phyloP scores from a whole-genome alignment of 805 yeast species.

The Yarrowia keelungensis region DNA sequence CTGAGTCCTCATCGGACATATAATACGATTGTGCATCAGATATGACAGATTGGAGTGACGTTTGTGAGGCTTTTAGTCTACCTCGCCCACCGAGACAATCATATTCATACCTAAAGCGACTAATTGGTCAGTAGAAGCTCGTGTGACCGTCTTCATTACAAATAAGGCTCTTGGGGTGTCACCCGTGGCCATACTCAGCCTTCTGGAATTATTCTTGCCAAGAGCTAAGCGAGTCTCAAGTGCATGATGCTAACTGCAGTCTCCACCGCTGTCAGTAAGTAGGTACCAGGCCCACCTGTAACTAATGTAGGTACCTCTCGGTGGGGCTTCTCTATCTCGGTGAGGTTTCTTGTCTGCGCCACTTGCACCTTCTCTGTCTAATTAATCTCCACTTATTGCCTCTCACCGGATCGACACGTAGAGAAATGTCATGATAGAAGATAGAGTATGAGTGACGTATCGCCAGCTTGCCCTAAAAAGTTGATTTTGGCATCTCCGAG shows the following conservation, averaged over 20 bases:
- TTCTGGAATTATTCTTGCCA: constrained; percentile 4
- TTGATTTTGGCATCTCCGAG: too few relatives aligned
- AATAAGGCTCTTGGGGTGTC: constrained; percentile 2
- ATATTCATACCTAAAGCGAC: not conserved
- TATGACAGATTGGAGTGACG: not conserved
- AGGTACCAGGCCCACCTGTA: not conserved
- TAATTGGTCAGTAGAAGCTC: not conserved
- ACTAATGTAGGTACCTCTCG: not conserved
- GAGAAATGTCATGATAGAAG: too few relatives aligned
- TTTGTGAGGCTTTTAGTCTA: too few relatives aligned
- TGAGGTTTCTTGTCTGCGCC: not conserved
- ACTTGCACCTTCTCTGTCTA: not conserved
- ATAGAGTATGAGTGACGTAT: too few relatives aligned
- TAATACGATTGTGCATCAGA: not conserved
- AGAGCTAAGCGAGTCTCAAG: not conserved
- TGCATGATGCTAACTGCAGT: constrained; percentile 12
- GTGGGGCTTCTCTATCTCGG: not conserved
- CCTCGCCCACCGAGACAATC: not conserved
- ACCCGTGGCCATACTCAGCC: constrained; percentile 1
- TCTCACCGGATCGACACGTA: too few relatives aligned
- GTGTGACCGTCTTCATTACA: not conserved
- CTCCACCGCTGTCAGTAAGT: not conserved
- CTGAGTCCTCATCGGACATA: not conserved
- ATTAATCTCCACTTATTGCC: too few relatives aligned
- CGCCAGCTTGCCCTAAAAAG: too few relatives aligned